These are phyloP conservation scores for Hibiscus tridactylites DNA, from an alignment of 345 rosid species.

Conservation along the genomic window DNA sequence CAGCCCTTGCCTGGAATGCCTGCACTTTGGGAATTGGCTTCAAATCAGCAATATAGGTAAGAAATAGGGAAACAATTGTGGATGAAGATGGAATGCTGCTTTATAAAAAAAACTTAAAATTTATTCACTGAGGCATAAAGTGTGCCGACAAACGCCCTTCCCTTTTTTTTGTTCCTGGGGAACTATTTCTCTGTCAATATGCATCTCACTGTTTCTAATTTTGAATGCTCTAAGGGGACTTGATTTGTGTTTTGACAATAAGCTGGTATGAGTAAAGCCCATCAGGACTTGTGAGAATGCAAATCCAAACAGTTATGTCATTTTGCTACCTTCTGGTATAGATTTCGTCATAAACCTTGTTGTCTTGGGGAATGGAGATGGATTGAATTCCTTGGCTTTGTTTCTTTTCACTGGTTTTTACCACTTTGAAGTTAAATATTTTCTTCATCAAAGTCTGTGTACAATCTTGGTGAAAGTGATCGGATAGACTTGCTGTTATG, in stretches of 20 bases:
- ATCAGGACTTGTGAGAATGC: not conserved
- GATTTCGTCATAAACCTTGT: not conserved
- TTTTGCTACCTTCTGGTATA: not conserved
- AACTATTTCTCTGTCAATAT: not conserved
- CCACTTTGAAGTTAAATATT: not conserved
- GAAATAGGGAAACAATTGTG: conserved; percentile 45
- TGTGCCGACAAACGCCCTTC: not conserved
- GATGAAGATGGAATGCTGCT: conserved; percentile 62
- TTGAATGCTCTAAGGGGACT: conserved; percentile 6
- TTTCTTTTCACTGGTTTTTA: not conserved
- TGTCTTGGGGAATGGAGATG: not conserved
- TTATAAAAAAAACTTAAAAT: conserved; percentile 13
- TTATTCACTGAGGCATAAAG: conserved; percentile 1
- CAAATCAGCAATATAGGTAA: conserved; percentile 42
- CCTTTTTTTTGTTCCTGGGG: not conserved
- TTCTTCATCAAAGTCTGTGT: not conserved
- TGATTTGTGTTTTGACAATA: not conserved
- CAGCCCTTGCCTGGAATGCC: conserved; percentile 67
- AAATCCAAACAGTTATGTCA: not conserved
- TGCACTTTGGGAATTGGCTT: conserved; percentile 73
- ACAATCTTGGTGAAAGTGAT: not conserved
- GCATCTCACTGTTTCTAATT: not conserved
- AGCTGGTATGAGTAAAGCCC: not conserved
- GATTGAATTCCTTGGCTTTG: not conserved
- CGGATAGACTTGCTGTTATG: not conserved